Conservation (phyloP, 805 yeast genomes). For the Candida rishiriensis region DNA sequence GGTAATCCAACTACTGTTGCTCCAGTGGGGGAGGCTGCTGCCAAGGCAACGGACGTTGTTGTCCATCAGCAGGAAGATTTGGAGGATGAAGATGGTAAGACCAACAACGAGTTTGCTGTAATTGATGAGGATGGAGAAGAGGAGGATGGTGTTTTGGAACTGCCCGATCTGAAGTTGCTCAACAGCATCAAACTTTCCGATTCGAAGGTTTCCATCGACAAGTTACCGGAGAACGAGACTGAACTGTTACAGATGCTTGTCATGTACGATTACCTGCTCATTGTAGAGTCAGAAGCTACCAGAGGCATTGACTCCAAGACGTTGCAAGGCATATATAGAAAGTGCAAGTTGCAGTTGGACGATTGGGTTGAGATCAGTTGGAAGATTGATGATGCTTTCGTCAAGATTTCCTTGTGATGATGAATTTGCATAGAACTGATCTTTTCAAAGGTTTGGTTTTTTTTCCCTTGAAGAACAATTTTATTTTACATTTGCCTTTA, state of each 20-base stretch:
- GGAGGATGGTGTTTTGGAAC: slow-evolving; percentile 13
- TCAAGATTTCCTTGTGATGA: slow-evolving; percentile 7
- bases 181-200: slow-evolving; percentile 23
- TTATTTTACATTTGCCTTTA: too few relatives aligned
- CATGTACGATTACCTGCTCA: slow-evolving; percentile 31
- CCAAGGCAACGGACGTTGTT: too few relatives aligned
- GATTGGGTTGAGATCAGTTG: slow-evolving; percentile 23
- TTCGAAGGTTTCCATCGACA: slow-evolving; percentile 18
- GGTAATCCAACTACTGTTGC: too few relatives aligned
- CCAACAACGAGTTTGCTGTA: slow-evolving; percentile 2
- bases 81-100: slow-evolving; percentile 6
- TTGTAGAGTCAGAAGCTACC: slow-evolving; percentile 9
- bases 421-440: too few relatives aligned
- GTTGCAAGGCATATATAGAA: slow-evolving; percentile 17
- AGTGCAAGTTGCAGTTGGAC: slow-evolving; percentile 20
- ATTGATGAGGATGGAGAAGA: too few relatives aligned
- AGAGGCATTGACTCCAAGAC: slow-evolving; percentile 14
- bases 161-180: slow-evolving; percentile 17
- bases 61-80: background rate
- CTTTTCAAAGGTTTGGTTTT: too few relatives aligned
- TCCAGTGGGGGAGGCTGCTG: too few relatives aligned
- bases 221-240: slow-evolving; percentile 28
- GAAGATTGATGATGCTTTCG: slow-evolving; percentile 22
- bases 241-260: slow-evolving; percentile 33
- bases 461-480: too few relatives aligned